These are phyloP conservation scores for Diaporthe amygdali DNA, from an alignment of 2,329 filamentous ascomycete genomes.

Conservation along the genomic window DNA sequence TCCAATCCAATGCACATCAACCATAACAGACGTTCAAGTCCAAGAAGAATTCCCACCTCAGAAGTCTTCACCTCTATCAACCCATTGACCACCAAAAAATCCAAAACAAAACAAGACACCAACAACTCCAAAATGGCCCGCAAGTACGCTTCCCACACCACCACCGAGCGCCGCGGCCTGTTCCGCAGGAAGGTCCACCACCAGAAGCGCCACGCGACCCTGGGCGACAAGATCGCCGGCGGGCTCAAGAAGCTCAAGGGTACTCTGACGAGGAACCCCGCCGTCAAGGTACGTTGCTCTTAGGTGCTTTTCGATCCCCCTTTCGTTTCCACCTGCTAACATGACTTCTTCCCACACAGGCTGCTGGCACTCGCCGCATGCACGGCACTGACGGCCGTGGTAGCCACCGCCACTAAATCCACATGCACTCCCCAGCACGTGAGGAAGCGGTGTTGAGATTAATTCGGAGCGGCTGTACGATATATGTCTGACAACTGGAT, in stretches of 20 bases:
- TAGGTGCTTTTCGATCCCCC: conserved; percentile 14
- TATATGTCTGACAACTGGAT: not conserved
- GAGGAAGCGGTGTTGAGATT: not conserved
- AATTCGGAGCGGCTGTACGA: not conserved
- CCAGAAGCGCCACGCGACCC: conserved; percentile 69
- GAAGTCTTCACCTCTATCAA: conserved; percentile 8
- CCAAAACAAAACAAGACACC: not conserved
- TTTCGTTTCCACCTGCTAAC: not conserved
- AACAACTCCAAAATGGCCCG: conserved; percentile 18
- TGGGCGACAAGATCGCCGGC: conserved; percentile 80
- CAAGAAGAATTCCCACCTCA: not conserved
- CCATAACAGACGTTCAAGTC: not conserved
- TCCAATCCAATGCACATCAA: not conserved
- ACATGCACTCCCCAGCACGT: not conserved
- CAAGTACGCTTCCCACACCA: conserved; percentile 29
- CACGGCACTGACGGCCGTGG: conserved; percentile 75
- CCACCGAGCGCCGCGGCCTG: conserved; percentile 32
- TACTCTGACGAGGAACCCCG: conserved; percentile 69
- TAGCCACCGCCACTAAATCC: conserved; percentile 40
- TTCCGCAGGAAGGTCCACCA: conserved; percentile 48
- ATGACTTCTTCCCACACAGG: conserved; percentile 47
- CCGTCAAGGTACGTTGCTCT: conserved; percentile 63
- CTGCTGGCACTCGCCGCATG: conserved; percentile 76
- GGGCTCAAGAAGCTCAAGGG: conserved; percentile 77
- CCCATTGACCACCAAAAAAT: too few relatives aligned